Conservation (phyloP, 805 yeast genomes). For the Teunomyces lycoperdinae region DNA sequence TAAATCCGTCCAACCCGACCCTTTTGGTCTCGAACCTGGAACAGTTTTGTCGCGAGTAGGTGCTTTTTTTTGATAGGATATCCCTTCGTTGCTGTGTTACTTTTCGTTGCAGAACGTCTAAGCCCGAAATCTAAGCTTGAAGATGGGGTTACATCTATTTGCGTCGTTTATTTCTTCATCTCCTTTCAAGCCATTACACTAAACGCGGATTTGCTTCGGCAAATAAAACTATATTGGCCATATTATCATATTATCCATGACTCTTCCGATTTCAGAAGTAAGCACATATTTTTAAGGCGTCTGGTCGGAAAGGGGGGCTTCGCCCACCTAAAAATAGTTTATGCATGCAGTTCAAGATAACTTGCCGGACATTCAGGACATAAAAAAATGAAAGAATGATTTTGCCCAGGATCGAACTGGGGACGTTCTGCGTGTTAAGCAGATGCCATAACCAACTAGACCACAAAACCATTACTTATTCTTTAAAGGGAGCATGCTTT, state of each 20-base stretch:
- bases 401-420: conserved; percentile 99
- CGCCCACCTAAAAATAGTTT: background rate
- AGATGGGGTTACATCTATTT: background rate
- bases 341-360: background rate
- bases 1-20: background rate
- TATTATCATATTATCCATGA: background rate
- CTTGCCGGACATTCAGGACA: background rate
- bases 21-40: background rate
- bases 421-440: conserved; percentile 99
- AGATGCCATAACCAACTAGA: conserved; percentile 99
- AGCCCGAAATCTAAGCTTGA: background rate
- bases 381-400: conserved; percentile 45
- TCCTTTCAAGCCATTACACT: background rate
- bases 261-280: background rate
- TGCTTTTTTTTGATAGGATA: background rate
- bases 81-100: conserved; percentile 1
- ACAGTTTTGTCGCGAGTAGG: background rate
- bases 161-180: background rate
- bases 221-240: background rate
- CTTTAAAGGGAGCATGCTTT: no score
- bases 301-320: background rate
- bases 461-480: conserved; percentile 73
- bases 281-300: background rate
- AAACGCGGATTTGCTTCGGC: background rate
- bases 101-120: background rate